Percentiles rank a stretch among this genome's conserved stretches.
Conservation (phyloP, 176 grass and related monocot species). For the Cenchrus fungigraminus region DNA sequence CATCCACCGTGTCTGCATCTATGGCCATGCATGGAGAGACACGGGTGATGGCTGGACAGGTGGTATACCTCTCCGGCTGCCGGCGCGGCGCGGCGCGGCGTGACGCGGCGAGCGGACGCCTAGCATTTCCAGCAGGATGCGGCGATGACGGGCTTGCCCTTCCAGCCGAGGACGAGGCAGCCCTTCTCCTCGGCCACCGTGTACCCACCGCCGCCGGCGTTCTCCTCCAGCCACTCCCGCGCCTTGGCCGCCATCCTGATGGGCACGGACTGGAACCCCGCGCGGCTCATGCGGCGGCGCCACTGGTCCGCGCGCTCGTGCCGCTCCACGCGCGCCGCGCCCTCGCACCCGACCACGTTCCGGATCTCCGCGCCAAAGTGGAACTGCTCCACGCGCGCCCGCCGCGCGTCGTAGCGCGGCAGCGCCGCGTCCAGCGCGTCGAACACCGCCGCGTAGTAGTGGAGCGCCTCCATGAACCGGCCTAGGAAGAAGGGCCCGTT, state of each 20-base stretch:
- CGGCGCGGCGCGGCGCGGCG: not conserved
- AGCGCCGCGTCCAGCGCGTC: slow-evolving; percentile 68
- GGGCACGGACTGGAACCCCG: slow-evolving; percentile 64
- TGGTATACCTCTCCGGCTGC: not conserved
- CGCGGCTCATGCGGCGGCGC: slow-evolving; percentile 72
- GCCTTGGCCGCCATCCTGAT: slow-evolving; percentile 62
- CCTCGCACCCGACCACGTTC: slow-evolving; percentile 83
- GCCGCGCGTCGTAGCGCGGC: slow-evolving; percentile 64
- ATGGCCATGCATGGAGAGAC: not conserved
- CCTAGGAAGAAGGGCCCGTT: slow-evolving; percentile 80
- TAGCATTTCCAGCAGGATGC: slow-evolving; percentile 77
- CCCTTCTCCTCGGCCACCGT: slow-evolving; percentile 79
- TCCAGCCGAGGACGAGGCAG: slow-evolving; percentile 69
- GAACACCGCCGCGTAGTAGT: slow-evolving; percentile 80
- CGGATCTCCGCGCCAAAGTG: slow-evolving; percentile 71
- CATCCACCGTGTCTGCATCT: not conserved
- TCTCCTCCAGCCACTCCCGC: slow-evolving; percentile 60
- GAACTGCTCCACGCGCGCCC: slow-evolving; percentile 71
- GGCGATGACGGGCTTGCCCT: slow-evolving; percentile 68
- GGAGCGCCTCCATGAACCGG: slow-evolving; percentile 79
- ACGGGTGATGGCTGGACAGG: not conserved
- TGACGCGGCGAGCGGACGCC: not conserved
- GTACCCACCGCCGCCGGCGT: slow-evolving; percentile 51
- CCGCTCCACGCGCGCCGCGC: slow-evolving; percentile 73
- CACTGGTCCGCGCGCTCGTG: slow-evolving; percentile 87